Conservation (phyloP, 345 rosid genomes). For the Kandelia obovata region DNA sequence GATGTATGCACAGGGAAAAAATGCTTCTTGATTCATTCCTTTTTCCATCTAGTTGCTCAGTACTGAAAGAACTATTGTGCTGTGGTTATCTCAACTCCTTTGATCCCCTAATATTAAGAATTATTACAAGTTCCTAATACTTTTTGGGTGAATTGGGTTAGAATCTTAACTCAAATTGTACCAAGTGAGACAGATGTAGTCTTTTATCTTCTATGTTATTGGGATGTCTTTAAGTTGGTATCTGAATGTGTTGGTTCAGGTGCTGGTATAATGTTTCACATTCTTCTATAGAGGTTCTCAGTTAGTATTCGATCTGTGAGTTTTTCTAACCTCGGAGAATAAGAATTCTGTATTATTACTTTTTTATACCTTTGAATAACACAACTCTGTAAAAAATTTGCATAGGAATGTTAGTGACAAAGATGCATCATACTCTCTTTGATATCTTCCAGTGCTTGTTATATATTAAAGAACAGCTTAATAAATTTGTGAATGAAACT, state of each 20-base stretch:
- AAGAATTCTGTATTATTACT: constrained; percentile 10
- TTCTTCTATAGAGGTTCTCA: constrained; percentile 48
- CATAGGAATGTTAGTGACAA: not conserved
- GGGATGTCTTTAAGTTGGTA: constrained; percentile 35
- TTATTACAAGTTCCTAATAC: not conserved
- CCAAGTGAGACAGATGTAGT: constrained; percentile 5
- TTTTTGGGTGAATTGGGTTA: no score
- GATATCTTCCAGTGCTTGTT: no score
- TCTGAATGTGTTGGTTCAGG: constrained; percentile 58
- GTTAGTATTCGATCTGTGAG: constrained; percentile 52
- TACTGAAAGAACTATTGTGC: not conserved
- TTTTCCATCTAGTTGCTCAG: not conserved
- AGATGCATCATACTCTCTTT: no score
- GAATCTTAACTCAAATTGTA: no score
- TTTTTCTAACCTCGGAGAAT: constrained; percentile 44
- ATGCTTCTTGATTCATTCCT: no score
- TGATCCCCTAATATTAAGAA: not conserved
- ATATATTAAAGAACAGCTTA: no score
- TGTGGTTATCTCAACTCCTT: not conserved
- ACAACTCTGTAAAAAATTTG: not conserved
- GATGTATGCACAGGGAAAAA: not conserved
- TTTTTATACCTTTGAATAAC: constrained; percentile 2
- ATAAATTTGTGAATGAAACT: no score
- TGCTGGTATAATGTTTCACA: constrained; percentile 53
- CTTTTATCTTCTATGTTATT: constrained; percentile 12